phyloP scores from a whole-genome alignment of 1,284 basidiomycete species.

The Neonothopanus nambi region DNA sequence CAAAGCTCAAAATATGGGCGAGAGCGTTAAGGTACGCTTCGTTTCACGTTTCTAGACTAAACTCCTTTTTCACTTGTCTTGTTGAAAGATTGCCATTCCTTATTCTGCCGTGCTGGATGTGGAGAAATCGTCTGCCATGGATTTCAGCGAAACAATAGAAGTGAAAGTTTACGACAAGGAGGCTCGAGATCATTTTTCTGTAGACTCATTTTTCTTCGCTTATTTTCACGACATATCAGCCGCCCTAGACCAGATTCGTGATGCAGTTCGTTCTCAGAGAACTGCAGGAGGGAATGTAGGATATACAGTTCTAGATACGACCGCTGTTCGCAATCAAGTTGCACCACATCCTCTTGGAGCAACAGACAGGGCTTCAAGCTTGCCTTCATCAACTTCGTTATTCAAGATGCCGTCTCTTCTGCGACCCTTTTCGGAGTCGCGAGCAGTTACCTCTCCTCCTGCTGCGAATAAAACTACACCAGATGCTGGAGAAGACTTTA shows the following conservation, averaged over 20 bases:
- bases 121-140: slow-evolving; percentile 84
- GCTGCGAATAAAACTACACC: slow-evolving; percentile 30
- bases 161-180: slow-evolving; percentile 87
- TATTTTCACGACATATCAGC: slow-evolving; percentile 82
- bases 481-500: slow-evolving; percentile 61
- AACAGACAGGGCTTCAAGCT: slow-evolving; percentile 24
- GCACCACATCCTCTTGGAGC: slow-evolving; percentile 24
- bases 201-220: slow-evolving; percentile 93
- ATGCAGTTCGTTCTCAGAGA: slow-evolving; percentile 64
- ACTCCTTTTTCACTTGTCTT: slow-evolving; percentile 7
- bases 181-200: slow-evolving; percentile 57
- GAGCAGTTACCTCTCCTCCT: slow-evolving; percentile 34
- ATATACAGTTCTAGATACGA: slow-evolving; percentile 67
- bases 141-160: slow-evolving; percentile 93
- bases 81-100: slow-evolving; percentile 84
- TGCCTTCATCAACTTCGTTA: slow-evolving; percentile 35
- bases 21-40: slow-evolving; percentile 79
- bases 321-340: slow-evolving; percentile 39
- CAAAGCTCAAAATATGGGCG: slow-evolving; percentile 93
- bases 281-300: slow-evolving; percentile 33
- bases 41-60: background rate
- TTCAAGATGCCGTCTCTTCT: slow-evolving; percentile 65
- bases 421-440: slow-evolving; percentile 60
- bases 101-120: slow-evolving; percentile 88
- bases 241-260: slow-evolving; percentile 79